These are phyloP conservation scores for Anisodus tanguticus DNA, from an alignment of 257 asterid genomes.

Conservation along the genomic window DNA sequence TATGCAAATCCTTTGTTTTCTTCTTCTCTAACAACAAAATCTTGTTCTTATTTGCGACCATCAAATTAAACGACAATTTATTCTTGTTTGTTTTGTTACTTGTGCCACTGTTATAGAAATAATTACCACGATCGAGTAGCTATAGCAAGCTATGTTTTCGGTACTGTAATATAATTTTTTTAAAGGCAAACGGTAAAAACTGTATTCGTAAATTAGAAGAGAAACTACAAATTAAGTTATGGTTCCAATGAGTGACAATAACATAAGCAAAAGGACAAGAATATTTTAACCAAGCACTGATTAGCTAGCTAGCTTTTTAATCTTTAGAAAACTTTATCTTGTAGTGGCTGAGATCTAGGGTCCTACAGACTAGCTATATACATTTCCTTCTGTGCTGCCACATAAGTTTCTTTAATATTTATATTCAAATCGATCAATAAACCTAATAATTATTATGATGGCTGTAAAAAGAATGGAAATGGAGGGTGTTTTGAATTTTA, in stretches of 20 bases:
- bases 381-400: neutral
- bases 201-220: neutral
- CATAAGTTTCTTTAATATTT: neutral
- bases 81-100: slow-evolving; percentile 45
- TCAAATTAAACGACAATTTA: slow-evolving; percentile 39
- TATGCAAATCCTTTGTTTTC: slow-evolving; percentile 33
- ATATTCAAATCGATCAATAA: neutral
- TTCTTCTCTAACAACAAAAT: slow-evolving; percentile 33
- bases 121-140: slow-evolving; percentile 4
- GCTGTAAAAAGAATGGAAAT: neutral
- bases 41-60: slow-evolving; percentile 37
- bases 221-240: slow-evolving; percentile 21
- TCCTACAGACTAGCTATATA: neutral
- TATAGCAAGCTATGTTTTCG: neutral
- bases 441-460: neutral
- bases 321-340: slow-evolving; percentile 2
- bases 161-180: neutral
- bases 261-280: slow-evolving; percentile 7
- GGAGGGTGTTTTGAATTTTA: neutral
- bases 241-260: neutral
- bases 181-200: neutral
- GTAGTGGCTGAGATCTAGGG: slow-evolving; percentile 8
- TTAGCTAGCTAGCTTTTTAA: neutral
- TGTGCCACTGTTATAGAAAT: slow-evolving; percentile 28
- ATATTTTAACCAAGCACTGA: neutral